These are phyloP conservation scores for Colletotrichum gloeosporioides DNA, from an alignment of 2,329 filamentous ascomycete species.

Conservation along the genomic window DNA sequence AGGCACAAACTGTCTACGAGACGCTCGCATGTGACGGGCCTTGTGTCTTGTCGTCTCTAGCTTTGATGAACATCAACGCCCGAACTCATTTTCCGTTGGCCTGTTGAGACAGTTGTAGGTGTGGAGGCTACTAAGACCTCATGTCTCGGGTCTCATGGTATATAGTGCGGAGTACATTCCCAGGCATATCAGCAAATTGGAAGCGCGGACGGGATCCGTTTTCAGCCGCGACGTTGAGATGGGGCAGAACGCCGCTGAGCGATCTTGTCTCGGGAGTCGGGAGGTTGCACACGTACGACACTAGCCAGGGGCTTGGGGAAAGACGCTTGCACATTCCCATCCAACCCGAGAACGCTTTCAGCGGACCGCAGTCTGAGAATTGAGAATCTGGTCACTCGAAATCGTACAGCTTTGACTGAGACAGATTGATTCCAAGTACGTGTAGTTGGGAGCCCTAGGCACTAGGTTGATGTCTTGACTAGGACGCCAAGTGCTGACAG, in stretches of 20 bases:
- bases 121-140: background rate
- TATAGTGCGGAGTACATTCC: background rate
- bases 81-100: background rate
- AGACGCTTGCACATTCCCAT: background rate
- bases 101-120: background rate
- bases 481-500: background rate
- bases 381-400: fast-evolving
- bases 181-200: fast-evolving
- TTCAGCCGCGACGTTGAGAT: background rate
- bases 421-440: background rate
- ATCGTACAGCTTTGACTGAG: fast-evolving
- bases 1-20: background rate
- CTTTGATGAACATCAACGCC: no score
- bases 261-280: background rate
- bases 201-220: fast-evolving
- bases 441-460: background rate
- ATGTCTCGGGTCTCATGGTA: background rate
- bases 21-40: background rate
- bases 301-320: background rate
- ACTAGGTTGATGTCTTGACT: background rate
- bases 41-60: no score
- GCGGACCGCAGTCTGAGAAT: background rate
- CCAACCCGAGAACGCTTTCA: background rate
- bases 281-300: background rate
- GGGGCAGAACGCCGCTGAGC: background rate